phyloP scores from a whole-genome alignment of 1,139 yeast species.

The Yamadazyma oceani region DNA sequence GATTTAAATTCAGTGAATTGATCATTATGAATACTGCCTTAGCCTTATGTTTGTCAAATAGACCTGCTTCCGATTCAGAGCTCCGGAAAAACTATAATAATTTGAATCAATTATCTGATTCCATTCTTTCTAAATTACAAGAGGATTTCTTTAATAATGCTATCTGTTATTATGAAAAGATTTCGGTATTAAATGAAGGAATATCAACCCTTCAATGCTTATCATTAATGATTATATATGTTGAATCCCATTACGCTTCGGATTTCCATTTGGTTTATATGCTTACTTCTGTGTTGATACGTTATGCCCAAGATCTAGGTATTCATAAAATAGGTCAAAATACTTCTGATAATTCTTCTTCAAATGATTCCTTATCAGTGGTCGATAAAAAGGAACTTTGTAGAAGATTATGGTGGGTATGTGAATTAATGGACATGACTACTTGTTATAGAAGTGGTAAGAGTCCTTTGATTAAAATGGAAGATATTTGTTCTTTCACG shows the following conservation, averaged over 20 bases:
- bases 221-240: slow-evolving; percentile 41
- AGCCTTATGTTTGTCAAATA: slow-evolving; percentile 27
- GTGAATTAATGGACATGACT: slow-evolving; percentile 55
- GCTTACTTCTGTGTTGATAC: slow-evolving; percentile 48
- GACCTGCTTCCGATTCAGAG: slow-evolving; percentile 16
- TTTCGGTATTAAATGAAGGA: slow-evolving; percentile 51
- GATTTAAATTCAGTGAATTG: slow-evolving; percentile 29
- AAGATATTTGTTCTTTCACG: not conserved
- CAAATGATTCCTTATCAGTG: not conserved
- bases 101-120: slow-evolving; percentile 9
- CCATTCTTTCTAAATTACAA: slow-evolving; percentile 21
- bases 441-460: slow-evolving; percentile 55
- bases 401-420: slow-evolving; percentile 53
- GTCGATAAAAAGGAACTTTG: slow-evolving; percentile 23
- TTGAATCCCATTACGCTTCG: slow-evolving; percentile 41
- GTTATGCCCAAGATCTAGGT: slow-evolving; percentile 66
- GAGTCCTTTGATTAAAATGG: slow-evolving; percentile 48
- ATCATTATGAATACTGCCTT: slow-evolving; percentile 29
- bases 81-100: slow-evolving; percentile 7
- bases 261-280: slow-evolving; percentile 43
- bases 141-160: slow-evolving; percentile 32
- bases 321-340: slow-evolving; percentile 43
- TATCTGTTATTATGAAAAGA: slow-evolving; percentile 48
- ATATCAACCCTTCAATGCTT: slow-evolving; percentile 50
- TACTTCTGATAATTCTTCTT: not conserved